Evolutionary conservation across 1,139 yeast genomes (phyloP).

Genomic region (Saccharomyces hybrid): DNA sequence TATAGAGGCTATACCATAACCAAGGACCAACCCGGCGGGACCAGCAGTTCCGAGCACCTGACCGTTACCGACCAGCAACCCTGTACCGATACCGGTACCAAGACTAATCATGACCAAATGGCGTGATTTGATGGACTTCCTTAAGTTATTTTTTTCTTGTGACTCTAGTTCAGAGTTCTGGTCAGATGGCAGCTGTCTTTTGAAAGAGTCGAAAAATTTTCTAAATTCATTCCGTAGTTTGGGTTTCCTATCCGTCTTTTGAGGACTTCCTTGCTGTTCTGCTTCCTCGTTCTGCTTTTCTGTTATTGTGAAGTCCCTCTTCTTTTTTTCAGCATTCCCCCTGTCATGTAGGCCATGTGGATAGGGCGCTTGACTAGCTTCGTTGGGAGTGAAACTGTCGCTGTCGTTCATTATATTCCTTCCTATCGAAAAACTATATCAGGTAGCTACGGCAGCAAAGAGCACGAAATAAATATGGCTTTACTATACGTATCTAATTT

Average conservation of each 20-base stretch:
- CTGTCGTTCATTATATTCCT: neutral
- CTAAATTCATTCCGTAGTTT: neutral
- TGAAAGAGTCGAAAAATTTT: slow-evolving; percentile 25
- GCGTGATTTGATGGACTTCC: slow-evolving; percentile 42
- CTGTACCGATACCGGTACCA: slow-evolving; percentile 81
- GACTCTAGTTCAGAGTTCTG: slow-evolving; percentile 9
- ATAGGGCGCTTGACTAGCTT: neutral
- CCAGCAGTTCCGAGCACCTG: slow-evolving; percentile 61
- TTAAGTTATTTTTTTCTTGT: slow-evolving; percentile 13
- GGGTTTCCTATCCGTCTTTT: neutral
- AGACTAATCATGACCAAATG: slow-evolving; percentile 65
- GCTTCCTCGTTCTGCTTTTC: neutral
- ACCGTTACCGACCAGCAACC: slow-evolving; percentile 69
- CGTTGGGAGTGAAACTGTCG: neutral
- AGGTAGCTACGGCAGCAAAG: neutral
- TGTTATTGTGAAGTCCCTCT: neutral
- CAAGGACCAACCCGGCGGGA: slow-evolving; percentile 67
- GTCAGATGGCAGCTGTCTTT: slow-evolving; percentile 4
- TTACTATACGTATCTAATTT: neutral
- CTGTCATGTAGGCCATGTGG: neutral
- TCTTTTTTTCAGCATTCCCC: neutral
- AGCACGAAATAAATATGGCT: neutral
- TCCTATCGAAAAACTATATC: neutral
- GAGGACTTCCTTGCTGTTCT: neutral
- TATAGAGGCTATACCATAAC: slow-evolving; percentile 60